Evolutionary conservation across 108 stramenopile species (phyloP).

Genomic region (Skeletonema potamos): DNA sequence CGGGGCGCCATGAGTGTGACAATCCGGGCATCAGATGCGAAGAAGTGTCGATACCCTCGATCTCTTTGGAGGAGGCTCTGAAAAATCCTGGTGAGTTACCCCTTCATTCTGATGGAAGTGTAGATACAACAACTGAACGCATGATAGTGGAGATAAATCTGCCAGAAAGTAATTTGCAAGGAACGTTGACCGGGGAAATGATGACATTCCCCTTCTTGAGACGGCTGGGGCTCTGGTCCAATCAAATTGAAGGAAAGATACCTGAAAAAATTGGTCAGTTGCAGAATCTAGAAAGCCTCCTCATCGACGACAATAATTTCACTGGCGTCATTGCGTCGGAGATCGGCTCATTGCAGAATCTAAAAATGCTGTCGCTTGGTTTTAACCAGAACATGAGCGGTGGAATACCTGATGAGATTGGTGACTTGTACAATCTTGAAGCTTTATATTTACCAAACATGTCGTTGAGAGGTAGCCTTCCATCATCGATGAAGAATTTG

Average conservation of each 20-base stretch:
- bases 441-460: not conserved
- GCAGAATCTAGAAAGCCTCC: conserved; percentile 17
- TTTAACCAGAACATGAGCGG: conserved; percentile 17
- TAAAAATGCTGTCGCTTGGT: conserved; percentile 31
- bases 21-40: conserved; percentile 38
- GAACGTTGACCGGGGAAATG: conserved; percentile 30
- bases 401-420: conserved; percentile 23
- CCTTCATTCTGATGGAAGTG: conserved; percentile 15
- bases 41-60: conserved; percentile 40
- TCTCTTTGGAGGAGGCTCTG: conserved; percentile 30
- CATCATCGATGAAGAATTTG: not conserved
- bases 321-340: conserved; percentile 33
- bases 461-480: not conserved
- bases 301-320: conserved; percentile 38
- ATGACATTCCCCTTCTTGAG: conserved; percentile 27
- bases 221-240: conserved; percentile 44
- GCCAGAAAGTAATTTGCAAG: conserved; percentile 44
- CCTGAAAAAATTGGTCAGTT: conserved; percentile 29
- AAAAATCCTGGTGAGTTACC: conserved; percentile 25
- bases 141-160: conserved; percentile 44
- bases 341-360: conserved; percentile 25
- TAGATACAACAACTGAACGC: conserved; percentile 16
- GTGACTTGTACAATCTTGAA: conserved; percentile 16
- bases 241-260: conserved; percentile 27
- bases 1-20: conserved; percentile 44